Percentiles rank a stretch among this genome's conserved stretches.
Evolutionary conservation across 148 eudicot species (phyloP).

Genomic region (Fagopyrum esculentum): DNA sequence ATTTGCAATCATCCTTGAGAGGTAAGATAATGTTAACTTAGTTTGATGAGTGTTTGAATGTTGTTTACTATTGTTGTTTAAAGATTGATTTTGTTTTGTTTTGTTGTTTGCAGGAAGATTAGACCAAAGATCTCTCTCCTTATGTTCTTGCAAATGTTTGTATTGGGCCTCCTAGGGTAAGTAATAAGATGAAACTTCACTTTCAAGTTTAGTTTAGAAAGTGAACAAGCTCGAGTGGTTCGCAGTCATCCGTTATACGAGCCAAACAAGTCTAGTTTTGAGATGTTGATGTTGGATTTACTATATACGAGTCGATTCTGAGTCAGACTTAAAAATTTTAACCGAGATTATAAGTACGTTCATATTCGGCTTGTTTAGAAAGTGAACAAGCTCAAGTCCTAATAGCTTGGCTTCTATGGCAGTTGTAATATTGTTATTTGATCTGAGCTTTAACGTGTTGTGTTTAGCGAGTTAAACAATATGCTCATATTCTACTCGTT

Average conservation of each 20-base stretch:
- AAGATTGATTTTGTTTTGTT: background rate
- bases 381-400: background rate
- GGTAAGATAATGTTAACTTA: slow-evolving; percentile 21
- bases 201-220: too few species aligned
- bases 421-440: too few species aligned
- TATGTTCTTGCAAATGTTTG: slow-evolving; percentile 65
- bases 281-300: background rate
- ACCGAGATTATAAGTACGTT: background rate
- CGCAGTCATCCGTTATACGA: too few species aligned
- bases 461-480: too few species aligned
- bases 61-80: background rate
- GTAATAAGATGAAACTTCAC: background rate
- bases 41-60: background rate
- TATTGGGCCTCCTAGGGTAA: slow-evolving; percentile 88
- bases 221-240: too few species aligned
- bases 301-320: background rate
- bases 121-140: slow-evolving; percentile 76
- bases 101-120: slow-evolving; percentile 36
- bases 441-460: too few species aligned
- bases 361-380: too few species aligned
- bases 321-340: too few species aligned
- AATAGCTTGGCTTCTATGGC: too few species aligned
- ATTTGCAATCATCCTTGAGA: slow-evolving; percentile 67
- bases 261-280: too few species aligned
- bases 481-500: too few species aligned